A percentile compares a stretch with the other conserved stretches of the same genome.
Evolutionary conservation across 768 basidiomycete genomes (phyloP).

Genomic region (Suillus bovinus): DNA sequence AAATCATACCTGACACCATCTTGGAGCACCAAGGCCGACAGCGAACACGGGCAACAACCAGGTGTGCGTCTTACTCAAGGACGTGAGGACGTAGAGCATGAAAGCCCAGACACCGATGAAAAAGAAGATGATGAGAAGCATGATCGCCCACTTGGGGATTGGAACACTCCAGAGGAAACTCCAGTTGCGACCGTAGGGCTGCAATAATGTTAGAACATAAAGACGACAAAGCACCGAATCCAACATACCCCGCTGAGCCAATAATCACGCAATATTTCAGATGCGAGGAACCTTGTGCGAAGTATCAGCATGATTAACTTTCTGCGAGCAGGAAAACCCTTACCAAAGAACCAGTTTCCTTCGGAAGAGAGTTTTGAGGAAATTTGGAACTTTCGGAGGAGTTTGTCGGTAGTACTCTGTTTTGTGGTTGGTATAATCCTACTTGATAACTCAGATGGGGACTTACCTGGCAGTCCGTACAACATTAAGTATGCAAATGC

Average conservation of each 20-base stretch:
- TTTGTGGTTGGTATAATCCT: slow-evolving; percentile 13
- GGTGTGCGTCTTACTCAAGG: slow-evolving; percentile 91
- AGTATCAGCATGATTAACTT: background rate
- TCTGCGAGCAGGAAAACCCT: slow-evolving; percentile 8
- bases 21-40: slow-evolving; percentile 88
- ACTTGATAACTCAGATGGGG: background rate
- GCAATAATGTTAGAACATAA: slow-evolving; percentile 17
- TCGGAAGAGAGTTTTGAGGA: slow-evolving; percentile 85
- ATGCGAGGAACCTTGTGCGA: slow-evolving; percentile 69
- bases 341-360: slow-evolving; percentile 89
- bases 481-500: slow-evolving; percentile 82
- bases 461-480: slow-evolving; percentile 80
- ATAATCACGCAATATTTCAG: slow-evolving; percentile 89
- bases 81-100: slow-evolving; percentile 72
- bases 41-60: slow-evolving; percentile 96
- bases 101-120: slow-evolving; percentile 86
- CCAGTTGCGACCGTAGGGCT: slow-evolving; percentile 96
- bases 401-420: slow-evolving; percentile 88
- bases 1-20: slow-evolving; percentile 85
- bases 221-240: background rate
- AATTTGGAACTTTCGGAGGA: slow-evolving; percentile 93
- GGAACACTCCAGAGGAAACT: slow-evolving; percentile 86
- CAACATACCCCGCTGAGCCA: slow-evolving; percentile 81
- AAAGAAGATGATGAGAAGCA: slow-evolving; percentile 78
- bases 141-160: slow-evolving; percentile 81